phyloP scores from a whole-genome alignment of 2,329 filamentous ascomycete genomes.

The Escovopsis weberi region DNA sequence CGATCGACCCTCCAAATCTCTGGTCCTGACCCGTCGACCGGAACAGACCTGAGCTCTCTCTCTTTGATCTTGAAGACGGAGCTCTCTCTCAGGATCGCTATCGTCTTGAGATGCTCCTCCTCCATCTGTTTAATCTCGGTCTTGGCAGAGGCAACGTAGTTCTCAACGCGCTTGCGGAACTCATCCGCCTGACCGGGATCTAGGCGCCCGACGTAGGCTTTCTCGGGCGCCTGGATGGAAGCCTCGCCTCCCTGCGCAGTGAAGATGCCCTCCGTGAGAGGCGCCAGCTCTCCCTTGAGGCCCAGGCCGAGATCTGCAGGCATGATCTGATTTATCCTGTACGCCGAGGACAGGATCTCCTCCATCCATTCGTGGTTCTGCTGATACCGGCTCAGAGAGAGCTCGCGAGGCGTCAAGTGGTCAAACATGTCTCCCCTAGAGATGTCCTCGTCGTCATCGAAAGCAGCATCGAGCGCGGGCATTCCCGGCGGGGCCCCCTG shows the following conservation, averaged over 20 bases:
- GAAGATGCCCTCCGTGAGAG: conserved; percentile 74
- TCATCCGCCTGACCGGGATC: conserved; percentile 66
- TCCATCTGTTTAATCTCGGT: conserved; percentile 78
- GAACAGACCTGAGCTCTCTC: conserved; percentile 52
- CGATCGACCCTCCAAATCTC: conserved; percentile 53
- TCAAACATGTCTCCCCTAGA: conserved; percentile 82
- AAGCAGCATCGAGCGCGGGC: conserved; percentile 26
- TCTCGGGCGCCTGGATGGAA: conserved; percentile 30
- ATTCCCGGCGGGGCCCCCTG: conserved; percentile 18
- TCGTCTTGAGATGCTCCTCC: conserved; percentile 57
- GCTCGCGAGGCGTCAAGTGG: conserved; percentile 73
- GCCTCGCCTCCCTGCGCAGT: conserved; percentile 44
- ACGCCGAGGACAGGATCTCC: conserved; percentile 84
- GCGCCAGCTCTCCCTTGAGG: conserved; percentile 65
- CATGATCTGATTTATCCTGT: conserved; percentile 69
- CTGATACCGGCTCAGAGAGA: conserved; percentile 74
- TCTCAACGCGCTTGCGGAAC: conserved; percentile 64
- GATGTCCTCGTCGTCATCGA: conserved; percentile 85
- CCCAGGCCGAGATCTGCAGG: conserved; percentile 81
- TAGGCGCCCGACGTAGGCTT: conserved; percentile 48
- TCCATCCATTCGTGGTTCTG: conserved; percentile 99
- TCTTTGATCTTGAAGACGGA: conserved; percentile 61
- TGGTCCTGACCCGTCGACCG: conserved; percentile 39
- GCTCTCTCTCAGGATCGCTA: conserved; percentile 60
- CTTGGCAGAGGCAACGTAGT: conserved; percentile 57